These are phyloP conservation scores for Aspergillus funiculosus DNA, from an alignment of 495 filamentous ascomycete genomes.

Conservation along the genomic window DNA sequence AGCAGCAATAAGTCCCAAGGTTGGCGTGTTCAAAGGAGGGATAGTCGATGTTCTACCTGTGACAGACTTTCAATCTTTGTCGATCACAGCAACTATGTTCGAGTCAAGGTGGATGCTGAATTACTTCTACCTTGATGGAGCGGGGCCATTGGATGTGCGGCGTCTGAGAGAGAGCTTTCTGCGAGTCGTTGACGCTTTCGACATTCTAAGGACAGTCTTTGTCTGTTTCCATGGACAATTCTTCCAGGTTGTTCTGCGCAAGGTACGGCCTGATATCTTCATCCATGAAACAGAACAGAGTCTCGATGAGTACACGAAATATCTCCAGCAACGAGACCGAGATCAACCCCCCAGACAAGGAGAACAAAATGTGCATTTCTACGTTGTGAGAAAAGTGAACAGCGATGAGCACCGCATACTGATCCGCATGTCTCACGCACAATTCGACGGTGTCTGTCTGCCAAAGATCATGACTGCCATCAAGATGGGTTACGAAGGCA, in stretches of 20 bases:
- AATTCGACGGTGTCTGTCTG: slow-evolving; percentile 68
- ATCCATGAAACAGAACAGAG: slow-evolving; percentile 50
- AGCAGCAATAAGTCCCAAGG: slow-evolving; percentile 47
- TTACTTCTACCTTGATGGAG: slow-evolving; percentile 53
- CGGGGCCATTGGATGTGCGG: slow-evolving; percentile 40
- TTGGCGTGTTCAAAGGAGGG: slow-evolving; percentile 51
- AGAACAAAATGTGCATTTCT: slow-evolving; percentile 57
- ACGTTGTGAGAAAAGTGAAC: slow-evolving; percentile 47
- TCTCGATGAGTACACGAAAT: slow-evolving; percentile 45
- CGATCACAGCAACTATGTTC: slow-evolving; percentile 53
- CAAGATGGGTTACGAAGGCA: slow-evolving; percentile 48
- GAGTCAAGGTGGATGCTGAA: slow-evolving; percentile 49
- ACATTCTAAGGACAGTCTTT: slow-evolving; percentile 67
- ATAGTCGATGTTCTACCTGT: slow-evolving; percentile 55
- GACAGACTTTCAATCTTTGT: slow-evolving; percentile 59
- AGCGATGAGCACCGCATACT: slow-evolving; percentile 51
- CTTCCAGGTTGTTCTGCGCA: slow-evolving; percentile 57
- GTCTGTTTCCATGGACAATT: slow-evolving; percentile 50
- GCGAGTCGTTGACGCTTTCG: slow-evolving; percentile 48
- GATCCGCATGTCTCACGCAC: slow-evolving; percentile 65
- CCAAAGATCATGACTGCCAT: slow-evolving; percentile 54
- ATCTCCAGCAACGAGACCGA: slow-evolving; percentile 43
- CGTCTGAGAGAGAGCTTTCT: slow-evolving; percentile 43
- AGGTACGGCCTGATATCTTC: slow-evolving; percentile 46
- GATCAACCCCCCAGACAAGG: slow-evolving; percentile 53